Percentiles rank a stretch among this genome's conserved stretches.
Conservation (phyloP, 1,284 basidiomycete genomes). For the Singerocomus inundabilis region DNA sequence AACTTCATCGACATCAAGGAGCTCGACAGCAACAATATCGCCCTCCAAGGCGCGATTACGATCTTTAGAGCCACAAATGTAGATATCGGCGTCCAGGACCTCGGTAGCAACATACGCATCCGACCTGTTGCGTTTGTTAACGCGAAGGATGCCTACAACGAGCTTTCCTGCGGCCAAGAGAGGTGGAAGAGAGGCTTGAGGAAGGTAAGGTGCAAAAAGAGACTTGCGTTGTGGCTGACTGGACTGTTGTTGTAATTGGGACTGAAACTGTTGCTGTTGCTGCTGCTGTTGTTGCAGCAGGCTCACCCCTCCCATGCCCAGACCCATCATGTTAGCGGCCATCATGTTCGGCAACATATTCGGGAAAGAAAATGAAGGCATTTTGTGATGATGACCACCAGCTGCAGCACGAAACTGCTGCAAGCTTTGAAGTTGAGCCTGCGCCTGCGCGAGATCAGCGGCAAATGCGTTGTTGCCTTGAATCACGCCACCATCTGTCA, state of each 20-base stretch:
- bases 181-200: slow-evolving; percentile 95
- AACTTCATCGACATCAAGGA: slow-evolving; percentile 97
- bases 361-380: slow-evolving; percentile 96
- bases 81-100: slow-evolving; percentile 97
- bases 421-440: slow-evolving; percentile 93
- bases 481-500: slow-evolving; percentile 68
- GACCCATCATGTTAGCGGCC: slow-evolving; percentile 92
- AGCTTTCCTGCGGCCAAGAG: slow-evolving; percentile 97
- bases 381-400: slow-evolving; percentile 93
- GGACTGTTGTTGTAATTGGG: slow-evolving; percentile 86
- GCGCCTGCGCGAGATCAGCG: slow-evolving; percentile 89
- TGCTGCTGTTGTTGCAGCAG: slow-evolving; percentile 86
- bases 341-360: slow-evolving; percentile 96
- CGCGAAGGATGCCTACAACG: slow-evolving; percentile 94
- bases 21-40: slow-evolving; percentile 97
- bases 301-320: slow-evolving; percentile 78
- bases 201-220: slow-evolving; percentile 97
- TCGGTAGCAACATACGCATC: slow-evolving; percentile 99
- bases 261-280: slow-evolving; percentile 70
- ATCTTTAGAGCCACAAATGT: slow-evolving; percentile 98
- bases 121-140: slow-evolving; percentile 98
- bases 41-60: slow-evolving; percentile 98
- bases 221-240: slow-evolving; percentile 96
- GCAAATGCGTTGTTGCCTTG: slow-evolving; percentile 64
- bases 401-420: slow-evolving; percentile 97